phyloP scores from a whole-genome alignment of 345 rosid genomes.

The Salix brachista region DNA sequence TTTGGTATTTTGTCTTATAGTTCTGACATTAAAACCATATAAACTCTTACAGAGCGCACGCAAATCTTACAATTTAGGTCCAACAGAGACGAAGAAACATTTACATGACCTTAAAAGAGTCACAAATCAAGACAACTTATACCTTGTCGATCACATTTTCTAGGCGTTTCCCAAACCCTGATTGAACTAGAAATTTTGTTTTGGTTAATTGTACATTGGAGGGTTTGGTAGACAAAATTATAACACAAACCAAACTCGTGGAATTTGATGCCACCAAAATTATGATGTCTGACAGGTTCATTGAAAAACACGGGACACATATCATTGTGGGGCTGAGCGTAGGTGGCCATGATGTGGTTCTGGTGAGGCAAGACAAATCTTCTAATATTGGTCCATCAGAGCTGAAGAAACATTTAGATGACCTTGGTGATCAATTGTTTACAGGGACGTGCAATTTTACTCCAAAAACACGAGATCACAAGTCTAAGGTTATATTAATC shows the following conservation, averaged over 20 bases:
- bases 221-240: background rate
- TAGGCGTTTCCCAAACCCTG: background rate
- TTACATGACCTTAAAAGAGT: too few species aligned
- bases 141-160: too few species aligned
- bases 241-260: background rate
- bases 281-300: constrained; percentile 51
- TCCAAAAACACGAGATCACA: constrained; percentile 37
- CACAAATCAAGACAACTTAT: too few species aligned
- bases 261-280: background rate
- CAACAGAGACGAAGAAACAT: too few species aligned
- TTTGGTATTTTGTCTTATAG: background rate
- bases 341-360: constrained; percentile 75
- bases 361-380: constrained; percentile 64
- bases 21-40: background rate
- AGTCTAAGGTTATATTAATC: constrained; percentile 39
- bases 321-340: constrained; percentile 66
- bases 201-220: background rate
- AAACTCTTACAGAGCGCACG: too few species aligned
- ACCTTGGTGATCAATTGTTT: constrained; percentile 80
- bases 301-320: constrained; percentile 87
- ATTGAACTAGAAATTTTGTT: background rate
- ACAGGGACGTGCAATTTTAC: constrained; percentile 61
- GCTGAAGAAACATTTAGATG: constrained; percentile 59
- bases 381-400: constrained; percentile 49
- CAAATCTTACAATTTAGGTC: too few species aligned